Evolutionary conservation across 768 basidiomycete species (phyloP).

Genomic region (Phanerodontia chrysosporium): DNA sequence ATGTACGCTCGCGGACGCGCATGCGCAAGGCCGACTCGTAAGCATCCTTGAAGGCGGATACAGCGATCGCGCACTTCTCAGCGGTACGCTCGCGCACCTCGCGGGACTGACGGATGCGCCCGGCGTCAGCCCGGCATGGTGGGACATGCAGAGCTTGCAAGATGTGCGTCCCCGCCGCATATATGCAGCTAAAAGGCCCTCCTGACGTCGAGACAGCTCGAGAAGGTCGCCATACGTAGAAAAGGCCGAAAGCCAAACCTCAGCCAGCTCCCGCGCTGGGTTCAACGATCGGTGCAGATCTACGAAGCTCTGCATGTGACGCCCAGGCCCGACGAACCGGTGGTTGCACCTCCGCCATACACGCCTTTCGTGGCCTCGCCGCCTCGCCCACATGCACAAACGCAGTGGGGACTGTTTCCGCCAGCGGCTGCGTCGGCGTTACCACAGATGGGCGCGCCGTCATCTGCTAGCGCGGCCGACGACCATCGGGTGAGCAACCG

Average conservation of each 20-base stretch:
- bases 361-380: slow-evolving; percentile 8
- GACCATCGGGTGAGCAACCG: neutral
- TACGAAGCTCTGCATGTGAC: neutral
- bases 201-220: neutral
- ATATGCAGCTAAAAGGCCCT: too few species aligned
- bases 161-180: too few species aligned
- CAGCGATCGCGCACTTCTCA: slow-evolving; percentile 81
- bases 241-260: neutral
- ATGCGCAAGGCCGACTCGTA: slow-evolving; percentile 66
- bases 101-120: slow-evolving; percentile 56
- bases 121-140: slow-evolving; percentile 45
- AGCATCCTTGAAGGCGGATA: slow-evolving; percentile 96
- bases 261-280: neutral
- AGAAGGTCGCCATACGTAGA: neutral
- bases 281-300: neutral
- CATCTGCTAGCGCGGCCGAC: neutral
- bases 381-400: slow-evolving; percentile 79
- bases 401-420: slow-evolving; percentile 82
- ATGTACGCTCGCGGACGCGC: slow-evolving; percentile 54
- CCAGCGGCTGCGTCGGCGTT: slow-evolving; percentile 35
- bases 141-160: slow-evolving; percentile 29
- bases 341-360: too few species aligned
- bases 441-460: neutral
- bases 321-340: neutral
- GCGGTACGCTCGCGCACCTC: slow-evolving; percentile 80